Evolutionary conservation across 352 stramenopile genomes (phyloP).

Genomic region (Aphanomyces invadans): DNA sequence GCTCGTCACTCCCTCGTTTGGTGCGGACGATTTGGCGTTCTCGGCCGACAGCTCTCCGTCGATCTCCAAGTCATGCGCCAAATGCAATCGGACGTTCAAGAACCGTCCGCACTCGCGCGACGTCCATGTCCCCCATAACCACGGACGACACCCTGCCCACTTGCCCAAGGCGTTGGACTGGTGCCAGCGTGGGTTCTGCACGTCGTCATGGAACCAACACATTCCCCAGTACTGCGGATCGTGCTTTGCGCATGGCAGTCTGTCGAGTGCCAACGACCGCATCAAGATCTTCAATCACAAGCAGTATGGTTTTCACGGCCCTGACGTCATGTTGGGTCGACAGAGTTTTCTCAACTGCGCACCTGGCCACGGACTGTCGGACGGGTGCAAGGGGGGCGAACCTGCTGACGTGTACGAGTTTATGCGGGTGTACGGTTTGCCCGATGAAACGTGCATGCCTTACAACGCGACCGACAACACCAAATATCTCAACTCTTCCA

Average conservation of each 20-base stretch:
- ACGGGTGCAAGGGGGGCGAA: constrained; percentile 60
- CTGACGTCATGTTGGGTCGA: constrained; percentile 72
- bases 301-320: constrained; percentile 38
- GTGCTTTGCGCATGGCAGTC: constrained; percentile 67
- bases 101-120: background rate
- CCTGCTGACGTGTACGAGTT: constrained; percentile 73
- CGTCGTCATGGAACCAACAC: constrained; percentile 77
- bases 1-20: background rate
- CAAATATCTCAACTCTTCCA: constrained; percentile 48
- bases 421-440: constrained; percentile 60
- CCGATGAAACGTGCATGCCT: constrained; percentile 68
- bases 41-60: background rate
- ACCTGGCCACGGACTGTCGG: constrained; percentile 54
- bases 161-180: constrained; percentile 86
- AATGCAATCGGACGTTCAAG: constrained; percentile 17
- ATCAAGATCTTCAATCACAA: constrained; percentile 76
- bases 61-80: background rate
- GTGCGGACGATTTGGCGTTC: background rate
- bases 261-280: constrained; percentile 67
- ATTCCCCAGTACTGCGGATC: constrained; percentile 83
- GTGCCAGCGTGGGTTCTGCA: constrained; percentile 70
- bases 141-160: constrained; percentile 28
- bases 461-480: constrained; percentile 79
- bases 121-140: background rate
- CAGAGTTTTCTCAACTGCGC: constrained; percentile 81